Evolutionary conservation across 768 basidiomycete species (phyloP).

Genomic region (Macrolepiota dolichaula): DNA sequence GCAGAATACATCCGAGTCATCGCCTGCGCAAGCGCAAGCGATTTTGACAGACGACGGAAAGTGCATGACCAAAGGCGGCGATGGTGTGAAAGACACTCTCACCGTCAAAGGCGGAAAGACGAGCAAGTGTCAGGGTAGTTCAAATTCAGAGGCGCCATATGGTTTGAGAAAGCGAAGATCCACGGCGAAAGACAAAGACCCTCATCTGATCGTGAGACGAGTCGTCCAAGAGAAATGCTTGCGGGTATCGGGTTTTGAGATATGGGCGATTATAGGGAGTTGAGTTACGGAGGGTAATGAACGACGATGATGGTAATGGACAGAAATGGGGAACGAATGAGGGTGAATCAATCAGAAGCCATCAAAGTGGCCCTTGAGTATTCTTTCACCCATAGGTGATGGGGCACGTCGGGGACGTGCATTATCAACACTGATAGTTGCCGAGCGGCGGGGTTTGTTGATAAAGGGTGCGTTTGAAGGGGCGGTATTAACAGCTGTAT

Average conservation of each 20-base stretch:
- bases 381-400: conserved; percentile 88
- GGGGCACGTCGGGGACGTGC: conserved; percentile 63
- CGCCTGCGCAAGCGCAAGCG: conserved; percentile 3
- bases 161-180: neutral
- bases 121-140: neutral
- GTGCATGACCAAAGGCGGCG: neutral
- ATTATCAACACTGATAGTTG: conserved; percentile 46
- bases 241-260: conserved; percentile 36
- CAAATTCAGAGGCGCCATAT: no score
- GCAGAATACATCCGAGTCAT: neutral
- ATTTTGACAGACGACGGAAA: neutral
- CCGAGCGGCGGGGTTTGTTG: conserved; percentile 51
- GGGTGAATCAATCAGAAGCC: conserved; percentile 56
- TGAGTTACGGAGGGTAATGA: conserved; percentile 13
- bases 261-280: conserved; percentile 12
- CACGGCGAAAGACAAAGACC: neutral
- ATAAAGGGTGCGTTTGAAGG: conserved; percentile 25
- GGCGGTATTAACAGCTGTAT: conserved; percentile 42
- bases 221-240: conserved; percentile 23
- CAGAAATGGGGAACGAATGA: conserved; percentile 1
- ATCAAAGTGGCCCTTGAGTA: conserved; percentile 89
- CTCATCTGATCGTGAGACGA: neutral
- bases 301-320: neutral
- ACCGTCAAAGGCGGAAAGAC: neutral
- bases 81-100: neutral